Evolutionary conservation across 2,329 filamentous ascomycete species (phyloP), one percentile per base, ranked within the genome.

Genomic region (Aureobasidium sp.): DNA sequence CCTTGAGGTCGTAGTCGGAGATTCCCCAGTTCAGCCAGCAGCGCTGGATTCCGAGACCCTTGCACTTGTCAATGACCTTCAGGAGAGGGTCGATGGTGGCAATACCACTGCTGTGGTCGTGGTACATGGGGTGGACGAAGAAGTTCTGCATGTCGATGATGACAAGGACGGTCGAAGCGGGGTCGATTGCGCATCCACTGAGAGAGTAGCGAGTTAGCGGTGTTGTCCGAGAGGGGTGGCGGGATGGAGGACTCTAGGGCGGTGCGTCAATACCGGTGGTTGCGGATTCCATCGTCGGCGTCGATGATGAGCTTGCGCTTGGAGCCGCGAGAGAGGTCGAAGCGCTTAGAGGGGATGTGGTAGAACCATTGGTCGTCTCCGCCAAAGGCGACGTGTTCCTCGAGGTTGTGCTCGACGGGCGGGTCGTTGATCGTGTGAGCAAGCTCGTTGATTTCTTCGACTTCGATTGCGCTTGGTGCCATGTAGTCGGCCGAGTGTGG

Each of bases 11-110:
- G 25, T 71, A 63, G 29, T 75, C 71, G 38, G 67, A 69, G 46
- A 75, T 74, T 15, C 73, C 74, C 74, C 73, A 76, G 62, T 75
- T 75, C 45, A 75, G 67, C 72, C 72, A 77, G 45, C 68, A 71
- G 42, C 76, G 67, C 62, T 75, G 72, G 37, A 77, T 74, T 4
- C 71, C 70, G 54, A 75, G 70, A 57, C 68, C 68, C 53, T 74
- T 67, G 65, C 74, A 75, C 49, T 72, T 70, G 46, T 73, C 67
- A 55, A 76, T 74, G 31, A 74, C 72, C 29, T 68, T 71, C 61
- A 74, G 49, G 13, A 71, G 69, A 13, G 74, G 74, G 17, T 70
- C 64, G 15, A 76, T 64, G 17, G 74, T 69, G n/a, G 67, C 66
- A 53, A 71, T 65, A 17, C 68, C 69, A 25, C 65, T 65, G 23